Evolutionary conservation across 495 filamentous ascomycete genomes (phyloP).

Genomic region (Talaromyces adpressus): DNA sequence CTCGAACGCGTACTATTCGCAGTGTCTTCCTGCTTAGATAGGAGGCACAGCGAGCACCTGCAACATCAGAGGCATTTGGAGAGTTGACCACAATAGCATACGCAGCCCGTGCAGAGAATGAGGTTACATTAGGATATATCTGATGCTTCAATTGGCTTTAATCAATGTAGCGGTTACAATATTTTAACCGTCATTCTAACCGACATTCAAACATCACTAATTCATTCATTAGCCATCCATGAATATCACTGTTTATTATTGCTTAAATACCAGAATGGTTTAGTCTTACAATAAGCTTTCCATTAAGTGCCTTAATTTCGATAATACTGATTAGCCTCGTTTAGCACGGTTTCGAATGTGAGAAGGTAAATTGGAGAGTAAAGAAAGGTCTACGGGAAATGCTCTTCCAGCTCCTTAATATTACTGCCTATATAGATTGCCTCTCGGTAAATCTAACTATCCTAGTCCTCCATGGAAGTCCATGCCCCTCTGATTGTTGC

Average conservation of each 20-base stretch:
- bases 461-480: not conserved
- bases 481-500: not conserved
- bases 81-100: not conserved
- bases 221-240: too few species aligned
- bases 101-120: not conserved
- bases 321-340: too few species aligned
- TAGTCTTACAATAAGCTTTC: not conserved
- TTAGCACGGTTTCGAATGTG: not conserved
- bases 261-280: too few species aligned
- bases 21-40: conserved; percentile 26
- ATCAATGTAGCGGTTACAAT: not conserved
- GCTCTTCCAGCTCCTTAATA: not conserved
- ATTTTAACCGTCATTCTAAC: not conserved
- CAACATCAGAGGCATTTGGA: not conserved
- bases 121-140: not conserved
- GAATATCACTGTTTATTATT: too few species aligned
- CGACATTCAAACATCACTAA: too few species aligned
- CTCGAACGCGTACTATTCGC: conserved; percentile 41
- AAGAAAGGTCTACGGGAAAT: not conserved
- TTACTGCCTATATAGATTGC: not conserved
- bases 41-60: not conserved
- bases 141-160: not conserved
- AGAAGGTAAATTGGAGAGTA: not conserved
- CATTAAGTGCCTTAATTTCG: not conserved
- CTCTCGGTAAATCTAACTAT: not conserved